phyloP scores from a whole-genome alignment of 495 filamentous ascomycete species.

The Barbatosphaeria neglecta region DNA sequence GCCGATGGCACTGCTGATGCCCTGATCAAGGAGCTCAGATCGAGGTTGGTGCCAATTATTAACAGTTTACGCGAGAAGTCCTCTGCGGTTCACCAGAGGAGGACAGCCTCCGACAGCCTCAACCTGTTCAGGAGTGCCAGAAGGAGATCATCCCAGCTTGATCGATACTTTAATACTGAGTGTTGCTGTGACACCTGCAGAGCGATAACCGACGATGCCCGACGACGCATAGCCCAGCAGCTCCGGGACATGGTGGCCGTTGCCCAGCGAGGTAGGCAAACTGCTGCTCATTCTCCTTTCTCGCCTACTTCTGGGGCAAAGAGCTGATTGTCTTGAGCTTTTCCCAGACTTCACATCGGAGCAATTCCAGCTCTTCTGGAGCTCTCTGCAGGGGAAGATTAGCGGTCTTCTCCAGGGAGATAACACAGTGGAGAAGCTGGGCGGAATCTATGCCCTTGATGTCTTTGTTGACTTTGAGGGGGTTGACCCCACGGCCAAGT shows the following conservation, averaged over 20 bases:
- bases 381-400: conserved; percentile 63
- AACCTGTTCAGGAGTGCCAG: too few relatives aligned
- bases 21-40: conserved; percentile 20
- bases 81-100: not conserved
- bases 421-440: conserved; percentile 79
- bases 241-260: conserved; percentile 20
- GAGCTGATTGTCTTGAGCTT: too few relatives aligned
- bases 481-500: conserved; percentile 88
- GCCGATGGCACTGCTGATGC: conserved; percentile 5
- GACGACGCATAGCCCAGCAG: conserved; percentile 17
- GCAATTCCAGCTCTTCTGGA: conserved; percentile 70
- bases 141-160: too few relatives aligned
- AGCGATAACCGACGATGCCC: conserved; percentile 13
- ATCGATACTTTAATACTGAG: too few relatives aligned
- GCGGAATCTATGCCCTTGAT: conserved; percentile 84
- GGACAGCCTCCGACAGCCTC: too few relatives aligned
- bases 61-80: not conserved
- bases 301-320: not conserved
- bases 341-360: conserved; percentile 60
- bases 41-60: conserved; percentile 11
- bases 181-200: not conserved
- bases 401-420: conserved; percentile 66
- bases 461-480: conserved; percentile 90
- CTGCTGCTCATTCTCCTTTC: not conserved
- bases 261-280: conserved; percentile 19